Evolutionary conservation across 176 grass and related monocot species (phyloP), one percentile per base, ranked within the genome.

Genomic region (Puccinellia tenuiflora): DNA sequence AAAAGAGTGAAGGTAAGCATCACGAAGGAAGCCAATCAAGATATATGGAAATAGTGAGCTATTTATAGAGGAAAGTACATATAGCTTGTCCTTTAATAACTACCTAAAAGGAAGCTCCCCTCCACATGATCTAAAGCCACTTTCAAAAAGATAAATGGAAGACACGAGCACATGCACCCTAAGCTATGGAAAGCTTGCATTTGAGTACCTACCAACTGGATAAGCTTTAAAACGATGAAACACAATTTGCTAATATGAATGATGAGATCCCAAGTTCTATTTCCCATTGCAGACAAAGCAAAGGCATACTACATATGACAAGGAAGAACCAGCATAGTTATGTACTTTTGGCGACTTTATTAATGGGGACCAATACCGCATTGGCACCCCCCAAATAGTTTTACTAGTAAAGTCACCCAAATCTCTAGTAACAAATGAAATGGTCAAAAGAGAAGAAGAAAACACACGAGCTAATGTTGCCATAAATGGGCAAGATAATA

Each of bases 401-500:
- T 88, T 25, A 85, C 66, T 83, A 86, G 47, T 59, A 91, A 82
- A 82, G 81, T 30, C 78, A 82, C 43, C 63, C 85, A 77, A 65
- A 66, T 85, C 63, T 88, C 45, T 88, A 88, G 82, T 82, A 85
- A 85, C 78, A 81, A 72, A 82, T 78, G 65, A 74, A 88, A 91
- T 75, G 59, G 88, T 86, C 79, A 88, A 91, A 88, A 70, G 21
- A 69, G 37, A 71, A 16, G 37, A 71, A 16, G 40, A 46, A 73
- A 88, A 85, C 72, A 78, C 30, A 73, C 82, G 53, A 77, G 82
- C 86, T 88, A 88, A 85, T 85, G 86, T 88, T 85, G 78, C 86
- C 82, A 88, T 88, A 81, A 91, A 87, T 88, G 82, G 66, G 86
- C 78, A 87, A 88, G 85, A 88, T 91, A 91, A 81, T 91, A 91